Base-by-base conservation (phyloP, 2,329 filamentous ascomycete genomes). In the Colletotrichum sidae region DNA sequence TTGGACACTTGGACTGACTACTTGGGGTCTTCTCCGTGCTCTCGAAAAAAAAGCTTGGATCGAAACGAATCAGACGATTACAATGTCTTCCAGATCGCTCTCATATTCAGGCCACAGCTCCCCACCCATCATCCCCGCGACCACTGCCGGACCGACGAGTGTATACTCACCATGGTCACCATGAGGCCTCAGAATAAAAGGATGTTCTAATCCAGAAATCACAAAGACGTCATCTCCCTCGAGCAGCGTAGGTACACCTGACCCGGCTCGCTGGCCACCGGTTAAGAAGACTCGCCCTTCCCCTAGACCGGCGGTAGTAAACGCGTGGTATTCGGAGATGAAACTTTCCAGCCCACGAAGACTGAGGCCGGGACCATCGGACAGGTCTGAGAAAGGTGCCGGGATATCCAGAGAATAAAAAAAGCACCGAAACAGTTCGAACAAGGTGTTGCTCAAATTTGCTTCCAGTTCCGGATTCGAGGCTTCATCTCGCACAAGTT, bases 221-320 rank as follows among this genome's bases (percentile, higher is more conserved):
- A 51, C 0, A 1, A 34, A 51, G 0, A 51, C 0, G 13, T 51
- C 0, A 1, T 51, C 49, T 13, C 1, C 49, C 34, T 51, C 49
- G 0, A 4, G 15, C 17, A 51, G 2, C 0, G 33, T 0, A 1
- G 49, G 49, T 1, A n/a, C 25, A 2, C 49, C 49, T 0, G 37
- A 0, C 0, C 49, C 49, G 0, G 33, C 25, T 0, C 33, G 25
- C 1, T n/a, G 4, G 0, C 15, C 12, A 0, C 0, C 4, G 5
- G 49, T 5, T 0, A n/a, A 5, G 0, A 51, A 51, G 8, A 51
- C 8, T 0, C 49, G 49, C 0, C 49, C 49, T 37, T 37, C 47
- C 6, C 9, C 0, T 0, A 2, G 8, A 17, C 49, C 34, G 3
- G 49, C 0, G 6, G 8, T 2, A 9, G n/a, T 34, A 34, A 6